Conservation (phyloP, 495 filamentous ascomycete species). For the Cercophora samala region DNA sequence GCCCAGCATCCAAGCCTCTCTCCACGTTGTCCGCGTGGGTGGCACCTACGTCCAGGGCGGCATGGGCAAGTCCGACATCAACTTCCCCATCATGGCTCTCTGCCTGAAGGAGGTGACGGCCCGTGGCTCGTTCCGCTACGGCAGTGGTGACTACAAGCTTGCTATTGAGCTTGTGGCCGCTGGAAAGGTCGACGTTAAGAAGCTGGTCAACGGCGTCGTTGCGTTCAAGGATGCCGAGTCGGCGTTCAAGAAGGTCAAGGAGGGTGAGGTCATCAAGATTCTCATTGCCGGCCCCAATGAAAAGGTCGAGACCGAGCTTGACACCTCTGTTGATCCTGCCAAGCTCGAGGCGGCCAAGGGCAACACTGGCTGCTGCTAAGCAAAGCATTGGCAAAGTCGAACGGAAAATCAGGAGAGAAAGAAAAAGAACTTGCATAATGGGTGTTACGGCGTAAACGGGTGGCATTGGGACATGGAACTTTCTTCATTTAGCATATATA, state of each 20-base stretch:
- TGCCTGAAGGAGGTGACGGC: constrained; percentile 78
- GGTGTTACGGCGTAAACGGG: background rate
- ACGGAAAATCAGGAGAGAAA: background rate
- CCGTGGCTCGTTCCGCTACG: constrained; percentile 81
- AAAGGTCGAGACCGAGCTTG: constrained; percentile 34
- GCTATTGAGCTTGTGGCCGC: constrained; percentile 66
- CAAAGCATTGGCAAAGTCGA: background rate
- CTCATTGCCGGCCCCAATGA: constrained; percentile 70
- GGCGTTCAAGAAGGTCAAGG: constrained; percentile 74
- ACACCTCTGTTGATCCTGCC: constrained; percentile 24
- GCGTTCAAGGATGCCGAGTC: constrained; percentile 68
- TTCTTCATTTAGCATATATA: background rate
- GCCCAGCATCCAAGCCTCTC: constrained; percentile 66
- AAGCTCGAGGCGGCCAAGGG: constrained; percentile 22
- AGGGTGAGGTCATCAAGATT: constrained; percentile 79
- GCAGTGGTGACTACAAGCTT: constrained; percentile 73
- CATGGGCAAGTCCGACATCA: constrained; percentile 73
- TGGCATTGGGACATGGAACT: constrained; percentile 8
- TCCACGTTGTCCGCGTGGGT: constrained; percentile 66
- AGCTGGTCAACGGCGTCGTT: constrained; percentile 66
- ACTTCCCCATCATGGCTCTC: constrained; percentile 76
- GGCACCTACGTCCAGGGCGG: constrained; percentile 85
- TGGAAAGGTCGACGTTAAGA: constrained; percentile 65
- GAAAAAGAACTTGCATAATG: background rate
- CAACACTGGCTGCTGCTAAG: constrained; percentile 28